Percentiles rank a stretch among this genome's conserved stretches.
These are phyloP conservation scores for Podospora anserina DNA, from an alignment of 495 filamentous ascomycete species.

Conservation along the genomic window DNA sequence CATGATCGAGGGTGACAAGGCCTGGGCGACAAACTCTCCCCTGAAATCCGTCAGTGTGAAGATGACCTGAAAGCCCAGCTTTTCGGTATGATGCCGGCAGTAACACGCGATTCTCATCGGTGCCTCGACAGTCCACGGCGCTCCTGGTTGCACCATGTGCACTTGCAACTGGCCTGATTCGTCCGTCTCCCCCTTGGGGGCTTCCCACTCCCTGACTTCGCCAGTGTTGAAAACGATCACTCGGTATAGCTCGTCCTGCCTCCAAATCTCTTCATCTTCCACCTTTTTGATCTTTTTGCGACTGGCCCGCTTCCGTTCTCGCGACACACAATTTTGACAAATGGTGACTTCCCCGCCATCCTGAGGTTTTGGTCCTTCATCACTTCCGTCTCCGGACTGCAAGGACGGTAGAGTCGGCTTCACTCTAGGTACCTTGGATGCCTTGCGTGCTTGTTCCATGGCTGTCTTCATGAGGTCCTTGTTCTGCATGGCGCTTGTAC, in stretches of 20 bases:
- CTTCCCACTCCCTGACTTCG: slow-evolving; percentile 84
- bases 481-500: slow-evolving; percentile 88
- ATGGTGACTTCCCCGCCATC: slow-evolving; percentile 88
- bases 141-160: neutral
- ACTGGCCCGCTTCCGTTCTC: slow-evolving; percentile 81
- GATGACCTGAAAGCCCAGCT: slow-evolving; percentile 87
- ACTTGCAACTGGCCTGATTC: slow-evolving; percentile 49
- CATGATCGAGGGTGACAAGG: slow-evolving; percentile 81
- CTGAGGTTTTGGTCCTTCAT: slow-evolving; percentile 63
- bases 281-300: slow-evolving; percentile 88
- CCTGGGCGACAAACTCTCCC: slow-evolving; percentile 72
- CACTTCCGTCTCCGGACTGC: slow-evolving; percentile 10
- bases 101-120: slow-evolving; percentile 98
- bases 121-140: slow-evolving; percentile 63
- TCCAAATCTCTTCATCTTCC: slow-evolving; percentile 80
- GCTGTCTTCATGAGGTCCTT: slow-evolving; percentile 59
- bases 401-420: neutral
- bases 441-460: slow-evolving; percentile 58
- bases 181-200: slow-evolving; percentile 44
- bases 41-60: slow-evolving; percentile 83
- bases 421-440: slow-evolving; percentile 16
- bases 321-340: slow-evolving; percentile 74
- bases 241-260: slow-evolving; percentile 68
- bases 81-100: slow-evolving; percentile 90
- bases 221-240: slow-evolving; percentile 91